Evolutionary conservation across 768 basidiomycete species (phyloP).

Genomic region (Rubroboletus satanas): DNA sequence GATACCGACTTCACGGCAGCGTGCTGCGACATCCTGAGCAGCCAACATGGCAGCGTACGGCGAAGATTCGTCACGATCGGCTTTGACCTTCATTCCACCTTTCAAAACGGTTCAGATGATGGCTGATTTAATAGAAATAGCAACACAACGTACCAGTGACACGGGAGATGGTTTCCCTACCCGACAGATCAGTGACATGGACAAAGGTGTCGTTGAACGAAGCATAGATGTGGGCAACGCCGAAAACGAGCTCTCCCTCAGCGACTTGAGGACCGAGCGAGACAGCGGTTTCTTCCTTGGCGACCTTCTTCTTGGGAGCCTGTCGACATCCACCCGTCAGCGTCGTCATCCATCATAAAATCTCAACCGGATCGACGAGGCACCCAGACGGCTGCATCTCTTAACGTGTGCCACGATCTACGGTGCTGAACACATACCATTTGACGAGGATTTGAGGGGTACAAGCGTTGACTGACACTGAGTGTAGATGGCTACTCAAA

Average conservation of each 20-base stretch:
- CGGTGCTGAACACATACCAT: slow-evolving; percentile 35
- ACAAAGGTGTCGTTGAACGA: slow-evolving; percentile 99
- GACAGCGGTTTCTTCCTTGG: slow-evolving; percentile 78
- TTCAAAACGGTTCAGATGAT: slow-evolving; percentile 23
- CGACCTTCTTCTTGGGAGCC: slow-evolving; percentile 84
- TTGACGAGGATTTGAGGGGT: slow-evolving; percentile 29
- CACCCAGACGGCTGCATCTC: not conserved
- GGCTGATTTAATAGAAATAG: not conserved
- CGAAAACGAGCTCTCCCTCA: slow-evolving; percentile 96
- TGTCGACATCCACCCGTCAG: slow-evolving; percentile 54
- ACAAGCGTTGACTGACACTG: slow-evolving; percentile 12
- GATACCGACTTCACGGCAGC: slow-evolving; percentile 98
- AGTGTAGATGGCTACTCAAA: slow-evolving; percentile 2
- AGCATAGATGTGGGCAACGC: slow-evolving; percentile 98
- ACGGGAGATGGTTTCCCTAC: slow-evolving; percentile 98
- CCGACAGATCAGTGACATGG: slow-evolving; percentile 97
- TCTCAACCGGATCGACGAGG: not conserved
- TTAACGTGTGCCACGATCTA: not conserved
- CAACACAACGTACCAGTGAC: slow-evolving; percentile 71
- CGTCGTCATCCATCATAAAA: slow-evolving; percentile 45
- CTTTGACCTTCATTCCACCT: slow-evolving; percentile 99
- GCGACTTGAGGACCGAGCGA: slow-evolving; percentile 93
- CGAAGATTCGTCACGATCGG: slow-evolving; percentile 98
- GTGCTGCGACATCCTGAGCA: slow-evolving; percentile 91
- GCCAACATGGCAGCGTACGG: slow-evolving; percentile 98